Evolutionary conservation across 2,329 filamentous ascomycete genomes (phyloP).

Genomic region (Capronia coronata): DNA sequence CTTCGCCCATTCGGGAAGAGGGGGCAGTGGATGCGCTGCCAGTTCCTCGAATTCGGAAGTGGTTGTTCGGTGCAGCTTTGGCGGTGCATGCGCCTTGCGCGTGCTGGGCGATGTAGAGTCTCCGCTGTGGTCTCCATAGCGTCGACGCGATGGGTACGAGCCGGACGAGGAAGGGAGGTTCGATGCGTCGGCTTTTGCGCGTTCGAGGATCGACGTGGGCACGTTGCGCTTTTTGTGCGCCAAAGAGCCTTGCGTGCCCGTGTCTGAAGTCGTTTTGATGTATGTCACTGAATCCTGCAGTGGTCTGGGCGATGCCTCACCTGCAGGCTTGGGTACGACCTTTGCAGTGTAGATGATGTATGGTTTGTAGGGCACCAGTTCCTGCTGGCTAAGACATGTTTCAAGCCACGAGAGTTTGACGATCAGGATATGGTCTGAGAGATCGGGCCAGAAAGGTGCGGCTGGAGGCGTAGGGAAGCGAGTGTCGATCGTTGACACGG

Average conservation of each 20-base stretch:
- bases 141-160: slow-evolving; percentile 23
- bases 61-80: slow-evolving; percentile 57
- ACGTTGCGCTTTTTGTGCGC: background rate
- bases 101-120: slow-evolving; percentile 15
- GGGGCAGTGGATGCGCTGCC: slow-evolving; percentile 44
- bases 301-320: slow-evolving; percentile 11
- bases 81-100: slow-evolving; percentile 32
- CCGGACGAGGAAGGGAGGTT: slow-evolving; percentile 10
- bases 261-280: slow-evolving; percentile 15
- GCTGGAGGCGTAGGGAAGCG: background rate
- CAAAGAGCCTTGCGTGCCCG: background rate
- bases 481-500: slow-evolving; percentile 1
- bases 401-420: slow-evolving; percentile 51
- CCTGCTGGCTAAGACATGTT: slow-evolving; percentile 40
- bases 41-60: slow-evolving; percentile 67
- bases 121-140: slow-evolving; percentile 25
- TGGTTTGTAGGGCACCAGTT: slow-evolving; percentile 42
- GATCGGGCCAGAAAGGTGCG: slow-evolving; percentile 17
- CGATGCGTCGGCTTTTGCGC: slow-evolving; percentile 47
- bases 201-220: slow-evolving; percentile 42
- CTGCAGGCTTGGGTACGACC: slow-evolving; percentile 36
- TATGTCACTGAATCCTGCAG: slow-evolving; percentile 11
- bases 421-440: slow-evolving; percentile 41
- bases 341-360: slow-evolving; percentile 49
- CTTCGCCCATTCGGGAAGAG: slow-evolving; percentile 62